Evolutionary conservation across 495 filamentous ascomycete species (phyloP), one percentile per base, ranked within the genome.

Genomic region (Podospora bellae-mahoneyi): DNA sequence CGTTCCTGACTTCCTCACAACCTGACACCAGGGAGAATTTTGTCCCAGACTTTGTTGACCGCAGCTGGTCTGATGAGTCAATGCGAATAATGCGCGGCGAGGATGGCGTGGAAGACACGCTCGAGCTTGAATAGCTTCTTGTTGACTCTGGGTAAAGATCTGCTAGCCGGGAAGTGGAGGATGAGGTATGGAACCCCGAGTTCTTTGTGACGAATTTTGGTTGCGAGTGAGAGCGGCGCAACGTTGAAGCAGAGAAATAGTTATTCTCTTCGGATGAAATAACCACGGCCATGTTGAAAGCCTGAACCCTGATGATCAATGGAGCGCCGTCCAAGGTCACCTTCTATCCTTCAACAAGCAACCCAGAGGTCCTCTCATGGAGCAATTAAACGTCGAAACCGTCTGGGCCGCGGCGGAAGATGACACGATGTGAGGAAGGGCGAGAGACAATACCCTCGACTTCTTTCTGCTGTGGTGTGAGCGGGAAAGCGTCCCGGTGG

Each of bases 1-100:
- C 48, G 26, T 82, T 80, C n/a, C 81, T 78, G 23, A 83, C 79
- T 27, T 84, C 79, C 20, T 84, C 82, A 69, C 77, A 84, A 62
- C 81, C 78, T 18, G 82, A 83, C 66, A 85, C 84, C 30, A 91
- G 74, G 0, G 90, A 91, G 27, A 92, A 74, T 66, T 83, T 89
- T 66, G 87, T 88, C 16, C 87, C 81, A n/a, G 88, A 85, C 20
- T 87, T 87, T 10, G 89, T 88, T 3, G 82, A 79, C 60, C 75
- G 80, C 1, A 81, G 82, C 58, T 73, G 71, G 28, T 80, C 78
- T 30, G 71, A 65, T 16, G 81, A 82, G 59, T 81, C 81, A 65
- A 67, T 71, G 54, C 76, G 77, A 19, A 74, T 66, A 2, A 73
- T 77, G n/a, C 72, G 74, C 53, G 82, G 80, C 34, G 81, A 83